A percentile compares a stretch with the other conserved stretches of the same genome.
Conservation (phyloP, 2,329 filamentous ascomycete genomes). For the Leptographium galeiforme region DNA sequence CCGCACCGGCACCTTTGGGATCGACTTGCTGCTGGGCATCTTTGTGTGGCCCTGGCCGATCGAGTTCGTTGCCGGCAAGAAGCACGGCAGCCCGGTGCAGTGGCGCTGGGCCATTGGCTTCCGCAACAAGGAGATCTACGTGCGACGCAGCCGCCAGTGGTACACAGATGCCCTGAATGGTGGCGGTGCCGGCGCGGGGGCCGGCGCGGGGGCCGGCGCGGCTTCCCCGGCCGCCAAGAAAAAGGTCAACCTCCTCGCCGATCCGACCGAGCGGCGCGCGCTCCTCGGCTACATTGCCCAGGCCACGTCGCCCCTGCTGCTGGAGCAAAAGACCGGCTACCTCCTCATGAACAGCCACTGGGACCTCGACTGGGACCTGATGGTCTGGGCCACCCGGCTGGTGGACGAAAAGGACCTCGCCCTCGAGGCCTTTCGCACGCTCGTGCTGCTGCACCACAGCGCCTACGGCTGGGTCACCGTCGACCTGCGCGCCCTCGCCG, state of each 20-base stretch:
- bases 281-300: conserved; percentile 50
- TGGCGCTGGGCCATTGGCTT: conserved; percentile 73
- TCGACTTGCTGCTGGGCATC: conserved; percentile 58
- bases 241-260: conserved; percentile 38
- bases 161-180: conserved; percentile 20
- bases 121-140: conserved; percentile 64
- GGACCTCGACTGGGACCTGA: conserved; percentile 75
- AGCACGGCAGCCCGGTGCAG: conserved; percentile 45
- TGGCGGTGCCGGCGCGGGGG: not conserved
- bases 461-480: conserved; percentile 61
- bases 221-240: conserved; percentile 15
- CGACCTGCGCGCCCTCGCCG: conserved; percentile 34
- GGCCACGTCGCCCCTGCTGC: conserved; percentile 53
- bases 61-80: conserved; percentile 52
- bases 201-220: not conserved
- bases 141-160: conserved; percentile 66
- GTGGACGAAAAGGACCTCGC: conserved; percentile 48
- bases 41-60: conserved; percentile 63
- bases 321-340: conserved; percentile 74
- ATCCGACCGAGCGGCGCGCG: conserved; percentile 37
- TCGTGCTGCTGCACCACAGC: conserved; percentile 56
- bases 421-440: conserved; percentile 55
- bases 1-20: conserved; percentile 51
- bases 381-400: conserved; percentile 60
- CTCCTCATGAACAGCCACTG: conserved; percentile 73